Base-by-base conservation (phyloP, 495 filamentous ascomycete genomes). In the Parathielavia hyrcaniae region DNA sequence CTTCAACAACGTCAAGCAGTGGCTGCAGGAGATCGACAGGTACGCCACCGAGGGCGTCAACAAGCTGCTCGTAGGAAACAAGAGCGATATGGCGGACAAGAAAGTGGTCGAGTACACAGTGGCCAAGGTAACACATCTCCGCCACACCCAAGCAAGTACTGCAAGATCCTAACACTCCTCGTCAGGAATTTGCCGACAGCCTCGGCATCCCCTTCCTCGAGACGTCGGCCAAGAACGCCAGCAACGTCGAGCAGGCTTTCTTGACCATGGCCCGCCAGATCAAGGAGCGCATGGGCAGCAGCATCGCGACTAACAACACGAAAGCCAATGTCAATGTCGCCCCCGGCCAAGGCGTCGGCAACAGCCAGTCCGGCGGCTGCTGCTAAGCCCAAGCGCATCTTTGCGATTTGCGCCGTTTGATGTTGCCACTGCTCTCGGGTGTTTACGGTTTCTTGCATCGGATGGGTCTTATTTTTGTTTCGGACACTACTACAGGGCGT, bases 1-100 rank as follows among this genome's bases (percentile, higher is more conserved):
- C 44, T 98, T 97, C 89, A 97, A 97, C 83, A 97, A 97, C 78
- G 95, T 98, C 65, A 97, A 97, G 87, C 95, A 97, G 81, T 98
- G 93, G 93, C 86, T 98, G 58, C 95, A 97, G 72, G 95, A 98
- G 78, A 98, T 98, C 63, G 95, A 98, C 76, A 85, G 95, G 67
- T 97, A 98, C 67, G 93, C 93, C 60, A 97, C 93, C 54, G 93
- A 98, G 75, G 95, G 95, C 66, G 93, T 98, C 66, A 98, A 97
- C 82, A 97, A 97, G 79, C 83, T 98, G 50, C 85, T 98, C 55
- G 93, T 98, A 55, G 93, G 93, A 66, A 98, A 98, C 85, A 98
- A 98, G 86, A 95, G 89, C 73, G 93, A 98, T 88, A 97, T 98
- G 89, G 84, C 93, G 63, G 93, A 98, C 76, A 97, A 98, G 87